phyloP scores from a whole-genome alignment of 345 rosid genomes.

The rapeseed (Brassica napus) region DNA sequence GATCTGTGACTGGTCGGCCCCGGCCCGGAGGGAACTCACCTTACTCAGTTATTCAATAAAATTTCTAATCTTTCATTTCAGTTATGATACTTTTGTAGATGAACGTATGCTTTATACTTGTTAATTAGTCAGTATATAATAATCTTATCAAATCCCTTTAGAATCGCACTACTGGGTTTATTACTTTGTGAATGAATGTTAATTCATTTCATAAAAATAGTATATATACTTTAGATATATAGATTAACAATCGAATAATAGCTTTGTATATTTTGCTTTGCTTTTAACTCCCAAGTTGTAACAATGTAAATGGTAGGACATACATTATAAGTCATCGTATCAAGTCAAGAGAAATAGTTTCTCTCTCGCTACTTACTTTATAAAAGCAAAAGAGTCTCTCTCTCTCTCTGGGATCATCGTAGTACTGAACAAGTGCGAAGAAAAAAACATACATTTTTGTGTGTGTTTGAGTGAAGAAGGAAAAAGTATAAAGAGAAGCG shows the following conservation, averaged over 20 bases:
- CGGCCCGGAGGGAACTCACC: neutral
- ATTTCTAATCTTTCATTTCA: too few relatives aligned
- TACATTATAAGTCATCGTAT: too few relatives aligned
- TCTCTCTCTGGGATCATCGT: constrained; percentile 4
- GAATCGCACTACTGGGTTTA: neutral
- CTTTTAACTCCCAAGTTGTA: neutral
- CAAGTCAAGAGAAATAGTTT: neutral
- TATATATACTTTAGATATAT: too few relatives aligned
- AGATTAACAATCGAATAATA: neutral
- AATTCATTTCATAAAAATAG: too few relatives aligned
- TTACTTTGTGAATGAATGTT: neutral
- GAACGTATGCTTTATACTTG: neutral
- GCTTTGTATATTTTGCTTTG: neutral
- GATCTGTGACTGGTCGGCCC: neutral
- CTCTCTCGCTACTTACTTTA: neutral
- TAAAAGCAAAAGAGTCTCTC: neutral
- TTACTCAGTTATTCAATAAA: too few relatives aligned
- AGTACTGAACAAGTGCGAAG: constrained; percentile 1
- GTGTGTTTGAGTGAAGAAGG: neutral
- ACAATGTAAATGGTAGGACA: too few relatives aligned
- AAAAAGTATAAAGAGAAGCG: neutral
- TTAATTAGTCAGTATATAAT: neutral
- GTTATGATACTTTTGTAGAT: neutral
- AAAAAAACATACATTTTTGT: neutral
- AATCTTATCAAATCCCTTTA: too few relatives aligned